These are phyloP conservation scores for Corchorus olitorius DNA, from an alignment of 345 rosid species.

Conservation along the genomic window DNA sequence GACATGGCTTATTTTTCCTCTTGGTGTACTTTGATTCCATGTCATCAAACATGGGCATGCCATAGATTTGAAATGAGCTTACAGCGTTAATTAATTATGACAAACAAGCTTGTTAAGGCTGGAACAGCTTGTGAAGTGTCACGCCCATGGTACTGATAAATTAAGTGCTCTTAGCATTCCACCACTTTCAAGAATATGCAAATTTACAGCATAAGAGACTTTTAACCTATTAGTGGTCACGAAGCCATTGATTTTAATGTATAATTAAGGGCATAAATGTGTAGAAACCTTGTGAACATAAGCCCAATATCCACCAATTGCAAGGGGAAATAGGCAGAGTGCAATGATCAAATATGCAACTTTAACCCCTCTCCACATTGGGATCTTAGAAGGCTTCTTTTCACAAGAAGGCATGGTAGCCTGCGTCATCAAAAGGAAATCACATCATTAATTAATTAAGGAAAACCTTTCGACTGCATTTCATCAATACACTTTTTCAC, in stretches of 20 bases:
- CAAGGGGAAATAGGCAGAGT: constrained; percentile 50
- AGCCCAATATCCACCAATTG: constrained; percentile 74
- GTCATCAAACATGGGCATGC: constrained; percentile 57
- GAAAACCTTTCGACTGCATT: neutral
- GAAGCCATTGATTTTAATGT: too few species aligned
- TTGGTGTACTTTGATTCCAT: constrained; percentile 44
- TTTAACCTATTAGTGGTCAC: too few species aligned
- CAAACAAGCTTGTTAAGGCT: constrained; percentile 46
- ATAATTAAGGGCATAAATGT: constrained; percentile 37
- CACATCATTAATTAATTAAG: neutral
- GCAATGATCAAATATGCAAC: constrained; percentile 52
- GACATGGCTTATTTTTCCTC: constrained; percentile 44
- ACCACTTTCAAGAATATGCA: constrained; percentile 50
- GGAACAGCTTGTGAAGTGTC: constrained; percentile 39
- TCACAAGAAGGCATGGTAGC: constrained; percentile 72
- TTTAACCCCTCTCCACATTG: constrained; percentile 70
- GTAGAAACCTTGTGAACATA: constrained; percentile 46
- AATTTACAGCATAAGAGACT: neutral
- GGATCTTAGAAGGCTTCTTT: constrained; percentile 55
- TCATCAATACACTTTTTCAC: neutral
- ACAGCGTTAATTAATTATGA: constrained; percentile 41
- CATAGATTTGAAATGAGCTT: constrained; percentile 61
- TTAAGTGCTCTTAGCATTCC: constrained; percentile 43
- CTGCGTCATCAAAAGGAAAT: constrained; percentile 27
- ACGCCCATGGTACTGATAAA: constrained; percentile 32